These are phyloP conservation scores for Cadophora gregata DNA, from an alignment of 2,329 filamentous ascomycete species.

Conservation along the genomic window DNA sequence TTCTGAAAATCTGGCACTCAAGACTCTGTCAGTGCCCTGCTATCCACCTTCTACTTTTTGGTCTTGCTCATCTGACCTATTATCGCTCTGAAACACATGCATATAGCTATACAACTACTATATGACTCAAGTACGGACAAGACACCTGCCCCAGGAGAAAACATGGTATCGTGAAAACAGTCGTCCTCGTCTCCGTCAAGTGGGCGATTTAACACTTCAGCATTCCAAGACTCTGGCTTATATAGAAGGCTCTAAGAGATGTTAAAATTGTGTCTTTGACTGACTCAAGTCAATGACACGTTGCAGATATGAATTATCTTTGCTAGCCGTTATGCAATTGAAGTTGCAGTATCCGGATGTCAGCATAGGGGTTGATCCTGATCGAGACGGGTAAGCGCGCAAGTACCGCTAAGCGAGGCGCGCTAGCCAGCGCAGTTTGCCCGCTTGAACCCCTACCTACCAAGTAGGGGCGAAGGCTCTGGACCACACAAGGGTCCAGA, in stretches of 20 bases:
- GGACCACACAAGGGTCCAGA: slow-evolving; percentile 8
- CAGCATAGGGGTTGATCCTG: background rate
- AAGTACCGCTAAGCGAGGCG: background rate
- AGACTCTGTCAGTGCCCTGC: background rate
- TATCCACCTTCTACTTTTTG: background rate
- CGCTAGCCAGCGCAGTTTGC: background rate
- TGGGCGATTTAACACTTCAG: background rate
- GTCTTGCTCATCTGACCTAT: background rate
- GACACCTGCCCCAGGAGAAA: background rate
- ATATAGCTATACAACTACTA: background rate
- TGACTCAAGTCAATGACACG: background rate
- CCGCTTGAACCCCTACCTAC: slow-evolving; percentile 9
- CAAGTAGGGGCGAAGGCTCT: background rate
- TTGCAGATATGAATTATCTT: background rate
- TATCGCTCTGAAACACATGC: background rate
- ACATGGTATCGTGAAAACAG: background rate
- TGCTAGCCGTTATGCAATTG: background rate
- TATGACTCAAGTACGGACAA: background rate
- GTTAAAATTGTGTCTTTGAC: background rate
- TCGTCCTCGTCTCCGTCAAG: background rate
- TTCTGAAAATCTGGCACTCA: background rate
- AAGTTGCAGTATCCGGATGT: background rate
- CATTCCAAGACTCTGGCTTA: background rate
- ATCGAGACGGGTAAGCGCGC: background rate
- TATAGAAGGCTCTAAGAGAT: background rate